Conservation (phyloP, 106 monocot species). For the Iris macrosiphon region DNA sequence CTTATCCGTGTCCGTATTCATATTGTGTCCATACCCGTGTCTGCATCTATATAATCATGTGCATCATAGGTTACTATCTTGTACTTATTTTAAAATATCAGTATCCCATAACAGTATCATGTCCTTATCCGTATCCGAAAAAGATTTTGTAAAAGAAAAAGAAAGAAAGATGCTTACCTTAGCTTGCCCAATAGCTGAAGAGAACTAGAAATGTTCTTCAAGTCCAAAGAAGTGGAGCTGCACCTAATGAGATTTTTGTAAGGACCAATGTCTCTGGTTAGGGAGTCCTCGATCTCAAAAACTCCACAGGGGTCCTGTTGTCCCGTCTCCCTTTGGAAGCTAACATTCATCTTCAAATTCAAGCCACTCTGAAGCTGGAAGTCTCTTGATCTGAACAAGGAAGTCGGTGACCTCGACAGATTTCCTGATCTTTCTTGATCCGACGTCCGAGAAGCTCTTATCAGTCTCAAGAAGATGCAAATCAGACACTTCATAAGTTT, state of each 20-base stretch:
- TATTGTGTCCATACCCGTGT: no score
- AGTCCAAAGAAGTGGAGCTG: constrained; percentile 45
- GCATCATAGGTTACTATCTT: no score
- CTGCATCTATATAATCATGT: no score
- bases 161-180: constrained; percentile 54
- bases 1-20: no score
- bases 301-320: constrained; percentile 86
- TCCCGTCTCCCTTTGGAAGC: constrained; percentile 18
- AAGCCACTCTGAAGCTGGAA: constrained; percentile 14
- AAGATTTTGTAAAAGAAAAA: no score
- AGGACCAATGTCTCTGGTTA: constrained; percentile 66
- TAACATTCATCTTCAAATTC: constrained; percentile 12
- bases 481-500: constrained; percentile 72
- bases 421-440: constrained; percentile 43
- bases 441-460: constrained; percentile 38
- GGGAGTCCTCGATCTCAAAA: constrained; percentile 62
- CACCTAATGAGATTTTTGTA: constrained; percentile 84
- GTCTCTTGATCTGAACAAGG: constrained; percentile 15
- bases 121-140: no score
- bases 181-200: constrained; percentile 48
- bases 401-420: constrained; percentile 9
- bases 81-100: no score
- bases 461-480: constrained; percentile 66
- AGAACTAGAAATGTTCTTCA: constrained; percentile 35
- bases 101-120: no score